Base-by-base conservation (phyloP, 1,139 yeast genomes). In the Meyerozyma athensensis region DNA sequence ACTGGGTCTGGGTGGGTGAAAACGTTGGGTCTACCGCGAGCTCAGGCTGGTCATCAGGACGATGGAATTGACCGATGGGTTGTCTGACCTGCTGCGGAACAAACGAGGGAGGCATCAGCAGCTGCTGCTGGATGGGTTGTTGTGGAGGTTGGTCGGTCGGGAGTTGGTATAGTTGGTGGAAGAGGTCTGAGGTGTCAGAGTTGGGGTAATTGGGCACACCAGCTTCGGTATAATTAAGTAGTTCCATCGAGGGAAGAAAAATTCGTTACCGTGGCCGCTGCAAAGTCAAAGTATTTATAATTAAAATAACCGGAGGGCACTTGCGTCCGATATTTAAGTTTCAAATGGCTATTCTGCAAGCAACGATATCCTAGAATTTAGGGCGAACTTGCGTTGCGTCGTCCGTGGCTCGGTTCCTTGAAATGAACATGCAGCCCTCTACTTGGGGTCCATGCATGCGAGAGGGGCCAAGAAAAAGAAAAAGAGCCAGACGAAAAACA, bases 301-400 rank as follows among this genome's bases (percentile, higher is more conserved):
- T 26, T 26, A 17, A 28, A 28, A 9, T 7, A 12, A 18, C 8
- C 20, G 13, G 12, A 16, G 9, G n/a, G 20, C 13, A 12, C n/a
- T 28, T 28, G 32, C 21, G 20, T 12, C 32, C 12, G 5, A 9
- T 28, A 28, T 28, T 28, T 28, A 28, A 28, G 21, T 28, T 28
- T n/a, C 32, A n/a, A 28, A 17, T 28, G 32, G 32, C 32, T 28
- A 28, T 28, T 28, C 32, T 17, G 32, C 32, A 28, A 28, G 32
- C 20, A 28, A 16, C 32, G 32, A 28, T 28, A 28, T 13, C 13
- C 32, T 28, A 18, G 20, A 28, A 24, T 24, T 14, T 14, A 28
- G 8, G 14, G 19, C 19, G 32, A 4, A 2, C 18, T 7, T 17
- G 32, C 20, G 32, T 4, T 16, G 19, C 17, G 9, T 28, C 32